Evolutionary conservation across 1,284 basidiomycete genomes (phyloP).

Genomic region (Leucoagaricus sp.): DNA sequence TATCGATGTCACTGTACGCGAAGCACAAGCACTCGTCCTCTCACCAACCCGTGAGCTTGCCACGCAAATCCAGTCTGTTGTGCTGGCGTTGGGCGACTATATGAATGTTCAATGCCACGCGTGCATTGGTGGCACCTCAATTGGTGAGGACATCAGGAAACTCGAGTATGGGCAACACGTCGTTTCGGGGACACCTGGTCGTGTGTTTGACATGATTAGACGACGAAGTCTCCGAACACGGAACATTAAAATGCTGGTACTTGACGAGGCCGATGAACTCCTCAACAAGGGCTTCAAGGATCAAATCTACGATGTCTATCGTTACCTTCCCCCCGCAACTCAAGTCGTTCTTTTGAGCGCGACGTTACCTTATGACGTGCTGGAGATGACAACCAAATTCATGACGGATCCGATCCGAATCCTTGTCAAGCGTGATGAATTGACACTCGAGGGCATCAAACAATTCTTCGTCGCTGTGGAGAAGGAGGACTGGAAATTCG

Average conservation of each 20-base stretch:
- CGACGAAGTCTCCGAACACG: conserved; percentile 91
- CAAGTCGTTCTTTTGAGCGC: conserved; percentile 97
- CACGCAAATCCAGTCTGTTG: conserved; percentile 98
- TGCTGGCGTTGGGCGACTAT: conserved; percentile 96
- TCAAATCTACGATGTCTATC: conserved; percentile 99
- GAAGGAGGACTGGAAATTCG: conserved; percentile 99
- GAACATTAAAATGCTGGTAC: conserved; percentile 99
- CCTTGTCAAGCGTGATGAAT: conserved; percentile 99
- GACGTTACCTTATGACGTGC: conserved; percentile 94
- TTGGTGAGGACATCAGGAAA: conserved; percentile 98
- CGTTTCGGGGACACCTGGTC: conserved; percentile 96
- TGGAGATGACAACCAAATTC: conserved; percentile 99
- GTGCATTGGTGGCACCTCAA: conserved; percentile 96
- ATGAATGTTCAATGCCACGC: conserved; percentile 99
- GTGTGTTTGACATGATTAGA: conserved; percentile 99
- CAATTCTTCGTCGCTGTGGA: conserved; percentile 99
- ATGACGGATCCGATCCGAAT: conserved; percentile 99
- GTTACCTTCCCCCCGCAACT: conserved; percentile 96
- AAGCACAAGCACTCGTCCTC: conserved; percentile 95
- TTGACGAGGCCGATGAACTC: conserved; percentile 98
- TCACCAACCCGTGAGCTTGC: conserved; percentile 95
- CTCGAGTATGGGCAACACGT: conserved; percentile 98
- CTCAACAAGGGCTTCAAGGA: conserved; percentile 99
- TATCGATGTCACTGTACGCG: conserved; percentile 94
- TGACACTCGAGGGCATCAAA: conserved; percentile 99